Evolutionary conservation across 352 stramenopile species (phyloP).

Genomic region (Pseudoperonospora humuli): DNA sequence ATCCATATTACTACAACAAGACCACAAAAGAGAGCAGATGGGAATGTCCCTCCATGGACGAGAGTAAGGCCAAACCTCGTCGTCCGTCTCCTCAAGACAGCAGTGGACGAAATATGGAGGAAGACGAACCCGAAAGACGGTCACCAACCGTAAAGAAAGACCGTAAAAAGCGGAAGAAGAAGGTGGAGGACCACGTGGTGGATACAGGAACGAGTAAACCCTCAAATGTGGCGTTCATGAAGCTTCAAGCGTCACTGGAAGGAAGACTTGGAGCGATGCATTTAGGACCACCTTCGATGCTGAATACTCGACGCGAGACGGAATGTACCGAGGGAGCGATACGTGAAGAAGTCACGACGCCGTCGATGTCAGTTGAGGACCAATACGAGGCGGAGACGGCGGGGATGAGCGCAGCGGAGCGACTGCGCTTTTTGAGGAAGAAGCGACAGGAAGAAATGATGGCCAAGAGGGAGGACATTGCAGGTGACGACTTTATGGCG

Average conservation of each 20-base stretch:
- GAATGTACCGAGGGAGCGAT: background rate
- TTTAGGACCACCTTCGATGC: slow-evolving; percentile 19
- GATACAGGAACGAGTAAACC: background rate
- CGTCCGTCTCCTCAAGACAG: background rate
- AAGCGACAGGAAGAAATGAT: slow-evolving; percentile 56
- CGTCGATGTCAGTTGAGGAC: slow-evolving; percentile 21
- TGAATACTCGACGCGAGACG: slow-evolving; percentile 17
- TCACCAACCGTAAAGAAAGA: background rate
- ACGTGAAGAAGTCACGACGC: slow-evolving; percentile 2
- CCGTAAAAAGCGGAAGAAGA: background rate
- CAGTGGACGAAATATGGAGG: slow-evolving; percentile 5
- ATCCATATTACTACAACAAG: slow-evolving; percentile 59
- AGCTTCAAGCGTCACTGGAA: slow-evolving; percentile 51
- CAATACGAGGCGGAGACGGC: slow-evolving; percentile 53
- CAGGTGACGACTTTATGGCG: slow-evolving; percentile 55
- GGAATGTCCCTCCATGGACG: slow-evolving; percentile 32
- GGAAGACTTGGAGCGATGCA: slow-evolving; percentile 23
- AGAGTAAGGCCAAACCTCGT: slow-evolving; percentile 9
- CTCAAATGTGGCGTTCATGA: slow-evolving; percentile 36
- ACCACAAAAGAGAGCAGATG: slow-evolving; percentile 56
- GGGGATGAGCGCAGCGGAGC: slow-evolving; percentile 51
- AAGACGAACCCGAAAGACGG: background rate
- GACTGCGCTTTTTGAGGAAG: slow-evolving; percentile 50
- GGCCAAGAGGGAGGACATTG: slow-evolving; percentile 34
- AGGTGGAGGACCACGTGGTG: background rate